Base-by-base conservation (phyloP, 352 stramenopile genomes). In the Thalassiosira ordinaria region DNA sequence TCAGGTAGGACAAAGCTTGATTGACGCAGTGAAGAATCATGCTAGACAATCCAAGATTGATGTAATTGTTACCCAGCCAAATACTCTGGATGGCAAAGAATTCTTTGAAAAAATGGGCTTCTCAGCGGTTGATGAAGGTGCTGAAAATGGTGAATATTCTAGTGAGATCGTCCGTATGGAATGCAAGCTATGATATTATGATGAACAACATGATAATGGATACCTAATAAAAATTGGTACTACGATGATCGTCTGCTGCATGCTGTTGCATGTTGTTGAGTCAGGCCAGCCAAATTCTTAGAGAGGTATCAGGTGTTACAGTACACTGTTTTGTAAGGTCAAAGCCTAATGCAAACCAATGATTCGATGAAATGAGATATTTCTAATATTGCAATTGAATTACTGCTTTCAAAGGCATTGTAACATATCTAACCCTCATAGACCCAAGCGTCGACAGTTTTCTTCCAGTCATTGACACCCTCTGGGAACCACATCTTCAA, bases 401-500 rank as follows among this genome's bases (percentile, higher is more conserved):
- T 9, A 64, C 33, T 22, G 52, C 47, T 31, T 2, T 29, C 2
- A 11, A 31, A 33, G 11, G n/a, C 47, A 24, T 13, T 1, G 27
- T 22, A 53, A 53, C 18, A 2, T 53, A 33, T 33, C 60, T 75
- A 83, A 49, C 55, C 24, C 65, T 89, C 87, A 74, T 92, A 92
- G 35, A 92, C 73, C 74, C 70, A 91, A 24, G 55, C 22, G 61
- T 91, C 82, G 16, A 89, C 78, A 68, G 52, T 60, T 62, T 82
- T 88, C n/a, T 46, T 77, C 90, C 96, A 98, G 85, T 97, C 96
- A 89, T 88, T 96, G 74, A 98, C 90, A 84, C 97, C 95, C 65
- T 96, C 95, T 11, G 91, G 86, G 84, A 98, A 98, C 96, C 96
- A 98, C 62, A 82, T 78, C 9, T 73, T 56, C 31, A 82, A 70